Conservation (phyloP, 345 rosid species). For the Kernera saxatilis region DNA sequence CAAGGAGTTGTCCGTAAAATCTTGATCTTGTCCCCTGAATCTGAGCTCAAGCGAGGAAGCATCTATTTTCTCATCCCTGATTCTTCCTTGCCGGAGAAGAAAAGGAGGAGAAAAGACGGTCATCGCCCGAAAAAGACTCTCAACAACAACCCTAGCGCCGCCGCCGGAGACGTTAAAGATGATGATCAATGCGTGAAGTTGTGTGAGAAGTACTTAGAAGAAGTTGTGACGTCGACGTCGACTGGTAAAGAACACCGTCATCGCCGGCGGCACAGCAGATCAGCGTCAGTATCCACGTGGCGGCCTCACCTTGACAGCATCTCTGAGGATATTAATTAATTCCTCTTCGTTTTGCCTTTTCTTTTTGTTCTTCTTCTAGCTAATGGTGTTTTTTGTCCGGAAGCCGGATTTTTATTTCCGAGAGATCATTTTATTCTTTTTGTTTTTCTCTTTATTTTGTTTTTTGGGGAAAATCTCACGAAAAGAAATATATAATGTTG, state of each 20-base stretch:
- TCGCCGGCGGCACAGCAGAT: conserved; percentile 53
- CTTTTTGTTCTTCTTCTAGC: not conserved
- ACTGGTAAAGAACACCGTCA: conserved; percentile 35
- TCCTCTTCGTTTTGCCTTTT: not conserved
- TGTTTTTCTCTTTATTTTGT: not conserved
- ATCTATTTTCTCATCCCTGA: conserved; percentile 84
- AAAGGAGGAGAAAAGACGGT: conserved; percentile 21
- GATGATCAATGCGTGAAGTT: conserved; percentile 16
- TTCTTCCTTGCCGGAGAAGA: conserved; percentile 54
- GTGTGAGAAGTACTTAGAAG: conserved; percentile 30
- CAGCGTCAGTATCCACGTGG: conserved; percentile 51
- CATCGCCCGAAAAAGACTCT: not conserved
- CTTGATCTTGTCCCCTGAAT: conserved; percentile 75
- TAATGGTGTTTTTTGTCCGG: conserved; percentile 29
- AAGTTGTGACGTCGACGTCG: conserved; percentile 2
- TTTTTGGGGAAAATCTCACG: not conserved
- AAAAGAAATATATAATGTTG: not conserved
- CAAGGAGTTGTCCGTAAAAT: conserved; percentile 78
- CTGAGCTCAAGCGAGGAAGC: conserved; percentile 83
- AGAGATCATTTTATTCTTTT: conserved; percentile 3
- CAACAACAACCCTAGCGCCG: not conserved
- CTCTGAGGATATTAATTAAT: conserved; percentile 49
- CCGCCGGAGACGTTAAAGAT: not conserved
- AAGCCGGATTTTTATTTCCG: conserved; percentile 27
- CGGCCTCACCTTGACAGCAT: conserved; percentile 76